These are phyloP conservation scores for Diplogelasinospora grovesii DNA, from an alignment of 495 filamentous ascomycete species.

Conservation along the genomic window DNA sequence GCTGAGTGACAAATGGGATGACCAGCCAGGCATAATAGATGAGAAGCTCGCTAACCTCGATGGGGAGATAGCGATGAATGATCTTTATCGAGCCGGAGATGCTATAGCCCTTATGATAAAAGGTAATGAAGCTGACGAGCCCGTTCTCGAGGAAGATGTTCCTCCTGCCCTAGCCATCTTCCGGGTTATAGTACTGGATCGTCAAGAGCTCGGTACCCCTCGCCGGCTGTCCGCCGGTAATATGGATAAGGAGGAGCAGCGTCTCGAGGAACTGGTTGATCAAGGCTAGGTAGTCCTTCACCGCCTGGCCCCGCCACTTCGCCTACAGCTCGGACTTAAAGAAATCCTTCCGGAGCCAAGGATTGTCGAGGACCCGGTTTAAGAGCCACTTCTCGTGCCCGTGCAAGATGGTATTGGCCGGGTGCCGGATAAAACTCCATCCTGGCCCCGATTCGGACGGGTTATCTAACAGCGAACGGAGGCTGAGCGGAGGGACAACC, in stretches of 20 bases:
- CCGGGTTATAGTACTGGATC: constrained; percentile 18
- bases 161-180: constrained; percentile 2
- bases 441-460: no score
- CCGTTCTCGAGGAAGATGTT: constrained; percentile 11
- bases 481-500: no score
- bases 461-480: no score
- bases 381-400: no score
- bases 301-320: no score
- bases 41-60: constrained; percentile 15
- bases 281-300: no score
- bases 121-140: constrained; percentile 8
- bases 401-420: no score
- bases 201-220: constrained; percentile 24
- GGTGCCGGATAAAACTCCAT: no score
- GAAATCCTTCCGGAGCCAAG: no score
- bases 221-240: constrained; percentile 19
- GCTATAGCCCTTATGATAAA: constrained; percentile 11
- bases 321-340: no score
- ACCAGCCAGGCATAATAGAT: constrained; percentile 25
- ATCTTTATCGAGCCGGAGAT: constrained; percentile 6
- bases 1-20: constrained; percentile 12
- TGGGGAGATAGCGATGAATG: constrained; percentile 15
- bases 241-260: constrained; percentile 19
- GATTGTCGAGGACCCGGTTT: no score
- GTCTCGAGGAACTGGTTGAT: constrained; percentile 16